Conservation (phyloP, 192 early-diverging fungal genomes). For the Gryganskiella cystojenkinii region DNA sequence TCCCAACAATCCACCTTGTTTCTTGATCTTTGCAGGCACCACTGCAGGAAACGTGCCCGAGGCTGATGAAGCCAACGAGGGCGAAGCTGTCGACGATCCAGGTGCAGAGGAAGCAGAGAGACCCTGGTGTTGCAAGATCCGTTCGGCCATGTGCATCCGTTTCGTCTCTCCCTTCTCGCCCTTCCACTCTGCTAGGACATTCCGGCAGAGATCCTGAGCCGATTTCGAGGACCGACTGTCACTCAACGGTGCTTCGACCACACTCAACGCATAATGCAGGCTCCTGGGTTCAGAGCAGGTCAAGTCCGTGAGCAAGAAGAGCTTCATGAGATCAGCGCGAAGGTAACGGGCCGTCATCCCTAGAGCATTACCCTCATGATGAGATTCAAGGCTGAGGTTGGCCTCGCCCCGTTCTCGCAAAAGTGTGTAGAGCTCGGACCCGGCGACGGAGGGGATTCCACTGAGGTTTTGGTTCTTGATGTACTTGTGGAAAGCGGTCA, state of each 20-base stretch:
- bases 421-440: constrained; percentile 37
- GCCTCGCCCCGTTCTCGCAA: constrained; percentile 38
- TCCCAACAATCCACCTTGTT: constrained; percentile 27
- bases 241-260: constrained; percentile 43
- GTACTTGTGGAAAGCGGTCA: constrained; percentile 51
- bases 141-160: constrained; percentile 49
- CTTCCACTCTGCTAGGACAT: constrained; percentile 32
- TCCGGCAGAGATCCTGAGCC: constrained; percentile 26
- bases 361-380: constrained; percentile 40
- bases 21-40: constrained; percentile 6
- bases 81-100: constrained; percentile 8
- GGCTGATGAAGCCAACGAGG: constrained; percentile 1
- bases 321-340: constrained; percentile 44
- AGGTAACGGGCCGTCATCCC: constrained; percentile 42
- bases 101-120: constrained; percentile 6
- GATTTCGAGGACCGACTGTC: constrained; percentile 33
- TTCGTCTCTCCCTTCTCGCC: constrained; percentile 48
- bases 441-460: constrained; percentile 36
- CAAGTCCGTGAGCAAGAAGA: constrained; percentile 40
- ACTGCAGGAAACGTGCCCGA: neutral
- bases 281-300: constrained; percentile 42
- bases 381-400: constrained; percentile 32
- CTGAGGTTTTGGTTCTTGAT: constrained; percentile 45
- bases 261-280: constrained; percentile 26
- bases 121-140: constrained; percentile 43